Evolutionary conservation across 2,329 filamentous ascomycete genomes (phyloP), one percentile per base, ranked within the genome.

Genomic region (Exophiala oligosperma): DNA sequence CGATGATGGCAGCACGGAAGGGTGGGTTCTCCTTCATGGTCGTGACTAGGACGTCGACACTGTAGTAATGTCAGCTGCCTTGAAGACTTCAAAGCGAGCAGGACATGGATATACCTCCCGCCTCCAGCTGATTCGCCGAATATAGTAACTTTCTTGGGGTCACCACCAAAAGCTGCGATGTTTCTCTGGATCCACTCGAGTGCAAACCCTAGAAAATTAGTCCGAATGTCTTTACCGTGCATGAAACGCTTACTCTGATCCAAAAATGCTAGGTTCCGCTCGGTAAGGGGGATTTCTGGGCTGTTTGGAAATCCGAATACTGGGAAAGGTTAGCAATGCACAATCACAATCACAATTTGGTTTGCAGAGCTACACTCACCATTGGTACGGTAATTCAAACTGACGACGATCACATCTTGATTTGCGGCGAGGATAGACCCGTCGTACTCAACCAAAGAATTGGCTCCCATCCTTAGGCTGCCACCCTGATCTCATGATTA

Each of bases 231-330:
- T n/a, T 8, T n/a, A 11, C 14, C 7, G 11, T 43, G 4, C 4
- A 2, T 21, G n/a, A 43, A 5, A 14, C 24, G 23, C 49, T 52
- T 21, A 54, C 49, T 43, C 11, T 43, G 40, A 11, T 43, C 40
- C n/a, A 43, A 21, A 11, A 43, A 43, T 11, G 72, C 72, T 1
- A 70, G 64, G 52, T 74, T 74, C 7, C 68, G 66, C 0, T 65
- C 64, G 3, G 49, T 50, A 6, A 61, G 9, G 14, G 71, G 70
- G 5, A 76, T 56, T 64, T 75, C 64, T 58, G 73, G 57, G 56
- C 71, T 56, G 59, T 63, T 63, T 61, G 70, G 69, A 64, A 78
- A 77, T 11, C 75, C 75, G 60, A 77, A 77, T 6, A 72, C 71
- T 43, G 11, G 9, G 5, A 21, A 43, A 23, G 12, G n/a, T 40